Evolutionary conservation across 352 stramenopile genomes (phyloP).

Genomic region (Phytophthora fragariaefolia): DNA sequence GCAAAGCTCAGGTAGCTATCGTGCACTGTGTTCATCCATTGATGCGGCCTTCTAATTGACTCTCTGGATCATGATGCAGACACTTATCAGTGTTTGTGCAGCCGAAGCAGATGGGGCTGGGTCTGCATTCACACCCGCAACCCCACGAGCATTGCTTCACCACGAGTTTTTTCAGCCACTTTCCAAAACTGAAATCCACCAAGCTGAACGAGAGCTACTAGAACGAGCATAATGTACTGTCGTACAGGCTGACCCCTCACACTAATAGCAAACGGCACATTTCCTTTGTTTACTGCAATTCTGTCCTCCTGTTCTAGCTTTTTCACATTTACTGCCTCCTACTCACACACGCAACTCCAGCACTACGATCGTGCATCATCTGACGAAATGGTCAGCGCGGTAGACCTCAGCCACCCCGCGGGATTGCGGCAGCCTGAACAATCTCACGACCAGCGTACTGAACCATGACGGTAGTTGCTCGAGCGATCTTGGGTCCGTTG

Average conservation of each 20-base stretch:
- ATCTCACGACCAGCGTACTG: constrained; percentile 56
- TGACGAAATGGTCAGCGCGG: background rate
- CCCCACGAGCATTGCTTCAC: constrained; percentile 17
- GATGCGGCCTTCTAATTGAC: background rate
- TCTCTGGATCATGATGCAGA: background rate
- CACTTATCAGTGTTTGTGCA: constrained; percentile 12
- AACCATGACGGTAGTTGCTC: constrained; percentile 57
- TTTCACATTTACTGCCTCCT: background rate
- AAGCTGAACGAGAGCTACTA: constrained; percentile 19
- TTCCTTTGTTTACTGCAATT: constrained; percentile 7
- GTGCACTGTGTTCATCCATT: background rate
- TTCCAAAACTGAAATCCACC: constrained; percentile 18
- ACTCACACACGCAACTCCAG: background rate
- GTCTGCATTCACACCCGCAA: background rate
- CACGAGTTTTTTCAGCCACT: constrained; percentile 29
- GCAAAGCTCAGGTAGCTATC: constrained; percentile 24
- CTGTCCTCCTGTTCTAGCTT: background rate
- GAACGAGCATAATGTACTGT: constrained; percentile 7
- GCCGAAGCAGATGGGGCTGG: background rate
- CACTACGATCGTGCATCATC: constrained; percentile 11
- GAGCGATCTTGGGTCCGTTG: constrained; percentile 56
- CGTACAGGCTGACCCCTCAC: too few species aligned
- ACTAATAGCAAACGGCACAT: background rate
- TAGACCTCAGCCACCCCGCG: constrained; percentile 37
- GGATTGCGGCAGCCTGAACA: constrained; percentile 46